Percentiles rank a stretch among this genome's conserved stretches.
phyloP scores from a whole-genome alignment of 768 basidiomycete genomes.

The Boletus pseudopeckii region DNA sequence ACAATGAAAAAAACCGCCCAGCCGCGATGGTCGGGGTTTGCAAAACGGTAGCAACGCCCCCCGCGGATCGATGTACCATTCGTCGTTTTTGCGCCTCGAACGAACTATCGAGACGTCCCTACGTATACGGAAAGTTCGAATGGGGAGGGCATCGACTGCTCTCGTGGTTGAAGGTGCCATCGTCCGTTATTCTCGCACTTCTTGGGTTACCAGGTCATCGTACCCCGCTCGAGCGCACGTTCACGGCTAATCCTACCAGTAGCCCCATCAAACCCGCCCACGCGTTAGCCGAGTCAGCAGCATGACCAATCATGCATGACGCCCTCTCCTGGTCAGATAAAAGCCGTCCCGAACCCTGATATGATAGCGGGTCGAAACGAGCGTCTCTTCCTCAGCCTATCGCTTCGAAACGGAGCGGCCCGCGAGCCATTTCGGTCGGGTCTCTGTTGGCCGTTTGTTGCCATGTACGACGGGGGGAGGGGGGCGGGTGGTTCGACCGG shows the following conservation, averaged over 20 bases:
- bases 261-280: background rate
- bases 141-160: background rate
- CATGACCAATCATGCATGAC: background rate
- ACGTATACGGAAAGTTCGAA: background rate
- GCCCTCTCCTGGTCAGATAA: background rate
- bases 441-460: background rate
- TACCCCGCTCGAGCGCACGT: background rate
- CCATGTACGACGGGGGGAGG: background rate
- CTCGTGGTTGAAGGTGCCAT: background rate
- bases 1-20: no score
- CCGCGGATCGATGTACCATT: slow-evolving; percentile 10
- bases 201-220: background rate
- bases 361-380: background rate
- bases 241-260: background rate
- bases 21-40: slow-evolving; percentile 8
- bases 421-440: background rate
- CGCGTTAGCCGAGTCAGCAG: background rate
- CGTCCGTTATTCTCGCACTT: background rate
- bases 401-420: background rate
- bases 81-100: background rate
- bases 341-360: background rate
- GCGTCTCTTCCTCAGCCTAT: no score
- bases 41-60: background rate
- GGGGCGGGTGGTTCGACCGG: no score
- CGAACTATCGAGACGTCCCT: background rate